Evolutionary conservation across 441 rosid species (phyloP).

Genomic region (Rhodomyrtus psidioides): DNA sequence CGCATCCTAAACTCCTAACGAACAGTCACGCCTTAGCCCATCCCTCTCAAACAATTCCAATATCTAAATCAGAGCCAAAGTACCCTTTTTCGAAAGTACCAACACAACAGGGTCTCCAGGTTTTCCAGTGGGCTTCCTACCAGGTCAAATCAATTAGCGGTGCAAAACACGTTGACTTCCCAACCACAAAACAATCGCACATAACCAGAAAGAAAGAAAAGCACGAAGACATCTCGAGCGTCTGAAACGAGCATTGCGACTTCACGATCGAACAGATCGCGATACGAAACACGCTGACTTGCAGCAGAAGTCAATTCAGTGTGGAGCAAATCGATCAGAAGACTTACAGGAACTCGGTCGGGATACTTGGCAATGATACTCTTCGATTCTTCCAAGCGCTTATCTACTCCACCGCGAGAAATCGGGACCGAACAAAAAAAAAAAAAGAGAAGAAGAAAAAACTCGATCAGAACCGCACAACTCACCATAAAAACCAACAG

Average conservation of each 20-base stretch:
- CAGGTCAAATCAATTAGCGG: not conserved
- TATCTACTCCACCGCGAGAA: slow-evolving; percentile 12
- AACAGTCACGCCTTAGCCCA: not conserved
- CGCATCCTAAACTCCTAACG: not conserved
- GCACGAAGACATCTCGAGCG: not conserved
- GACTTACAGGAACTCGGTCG: slow-evolving; percentile 35
- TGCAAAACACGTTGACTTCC: not conserved
- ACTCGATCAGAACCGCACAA: not conserved
- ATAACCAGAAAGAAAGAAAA: not conserved
- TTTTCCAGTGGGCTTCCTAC: not conserved
- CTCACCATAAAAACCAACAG: not conserved
- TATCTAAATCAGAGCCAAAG: not conserved
- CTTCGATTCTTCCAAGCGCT: slow-evolving; percentile 29
- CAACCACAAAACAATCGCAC: not conserved
- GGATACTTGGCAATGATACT: slow-evolving; percentile 26
- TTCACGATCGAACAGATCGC: not conserved
- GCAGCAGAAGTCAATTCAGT: not conserved
- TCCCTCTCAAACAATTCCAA: not conserved
- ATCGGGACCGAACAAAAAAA: not conserved
- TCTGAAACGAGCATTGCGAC: not conserved
- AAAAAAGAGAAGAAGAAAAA: not conserved
- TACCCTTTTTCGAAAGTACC: not conserved
- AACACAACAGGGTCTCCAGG: too few relatives aligned
- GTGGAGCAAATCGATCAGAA: not conserved
- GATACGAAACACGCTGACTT: not conserved